Base-by-base conservation (phyloP, 2,329 filamentous ascomycete genomes). In the Aureobasidium sp. region DNA sequence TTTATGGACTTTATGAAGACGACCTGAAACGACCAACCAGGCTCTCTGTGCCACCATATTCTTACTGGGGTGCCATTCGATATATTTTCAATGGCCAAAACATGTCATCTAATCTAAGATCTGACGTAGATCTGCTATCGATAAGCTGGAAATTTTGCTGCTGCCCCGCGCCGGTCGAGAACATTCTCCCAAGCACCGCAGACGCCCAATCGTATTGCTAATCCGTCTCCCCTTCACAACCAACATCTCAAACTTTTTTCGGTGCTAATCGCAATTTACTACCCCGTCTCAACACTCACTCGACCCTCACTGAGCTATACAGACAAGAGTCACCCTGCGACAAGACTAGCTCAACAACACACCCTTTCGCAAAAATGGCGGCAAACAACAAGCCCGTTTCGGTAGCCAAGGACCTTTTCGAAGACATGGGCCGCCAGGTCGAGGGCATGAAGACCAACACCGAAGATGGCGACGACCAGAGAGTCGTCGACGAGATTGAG, bases 1-100 rank as follows among this genome's bases (percentile, higher is more conserved):
- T 71, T 83, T 29, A 78, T 83, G 72, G 81, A 83, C 67, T 81
- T 83, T 67, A 75, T 82, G 64, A 78, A 82, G 68, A 76, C 45
- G 20, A 47, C n/a, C 11, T 62, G 49, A 51, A 20, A 9, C 47
- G 56, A 14, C 29, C n/a, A n/a, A n/a, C n/a, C n/a, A 34, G 31
- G 12, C 9, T 34, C 31, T 34, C 31, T 34, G 31, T 25, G 11
- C 39, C 39, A 17, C 17, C 14, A 6, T 39, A 39, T 3, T 11
- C 15, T 27, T 36, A 8, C 41, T 55, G 27, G 45, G 7, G n/a
- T 31, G 27, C 22, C 27, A 49, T 37, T 31, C 25, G 44, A 31
- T 15, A n/a, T 11, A 42, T 20, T 14, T n/a, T 20, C 15, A n/a
- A 36, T 36, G 11, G 22, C 0, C 42, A 29, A n/a, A 22, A 41